Evolutionary conservation across 768 basidiomycete genomes (phyloP).

Genomic region (Russula foetens): DNA sequence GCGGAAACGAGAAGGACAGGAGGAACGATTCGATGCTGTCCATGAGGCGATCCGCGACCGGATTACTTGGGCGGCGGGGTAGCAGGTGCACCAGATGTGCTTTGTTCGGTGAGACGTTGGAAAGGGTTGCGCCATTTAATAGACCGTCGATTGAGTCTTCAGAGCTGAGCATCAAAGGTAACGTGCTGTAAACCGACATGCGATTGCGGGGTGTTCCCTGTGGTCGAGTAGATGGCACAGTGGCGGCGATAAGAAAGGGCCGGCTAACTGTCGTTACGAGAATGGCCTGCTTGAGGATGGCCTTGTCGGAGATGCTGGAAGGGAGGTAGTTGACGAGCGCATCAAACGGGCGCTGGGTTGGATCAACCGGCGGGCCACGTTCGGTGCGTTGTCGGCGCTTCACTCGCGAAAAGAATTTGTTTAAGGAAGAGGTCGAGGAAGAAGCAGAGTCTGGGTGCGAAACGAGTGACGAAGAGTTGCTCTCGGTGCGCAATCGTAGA

Average conservation of each 20-base stretch:
- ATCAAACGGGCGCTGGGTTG: slow-evolving; percentile 32
- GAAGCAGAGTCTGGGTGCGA: neutral
- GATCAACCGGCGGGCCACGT: slow-evolving; percentile 23
- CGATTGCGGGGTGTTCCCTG: neutral
- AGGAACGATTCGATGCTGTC: slow-evolving; percentile 32
- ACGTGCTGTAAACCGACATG: slow-evolving; percentile 16
- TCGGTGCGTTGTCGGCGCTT: slow-evolving; percentile 9
- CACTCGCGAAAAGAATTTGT: neutral
- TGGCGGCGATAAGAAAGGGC: slow-evolving; percentile 28
- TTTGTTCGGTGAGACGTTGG: slow-evolving; percentile 8
- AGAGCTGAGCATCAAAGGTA: slow-evolving; percentile 20
- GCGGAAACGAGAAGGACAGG: slow-evolving; percentile 28
- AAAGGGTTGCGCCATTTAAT: neutral
- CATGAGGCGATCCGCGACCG: slow-evolving; percentile 27
- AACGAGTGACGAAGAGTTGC: neutral
- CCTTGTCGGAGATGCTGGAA: slow-evolving; percentile 25
- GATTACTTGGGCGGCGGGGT: slow-evolving; percentile 19
- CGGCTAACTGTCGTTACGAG: slow-evolving; percentile 34
- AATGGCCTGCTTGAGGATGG: slow-evolving; percentile 32
- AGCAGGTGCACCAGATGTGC: slow-evolving; percentile 29
- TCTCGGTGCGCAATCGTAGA: neutral
- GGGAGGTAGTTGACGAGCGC: slow-evolving; percentile 34
- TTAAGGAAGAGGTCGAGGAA: neutral
- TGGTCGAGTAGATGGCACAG: slow-evolving; percentile 1
- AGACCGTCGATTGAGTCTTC: slow-evolving; percentile 18